These are phyloP conservation scores for Sphagnurus paluster DNA, from an alignment of 1,284 basidiomycete genomes.

Conservation along the genomic window DNA sequence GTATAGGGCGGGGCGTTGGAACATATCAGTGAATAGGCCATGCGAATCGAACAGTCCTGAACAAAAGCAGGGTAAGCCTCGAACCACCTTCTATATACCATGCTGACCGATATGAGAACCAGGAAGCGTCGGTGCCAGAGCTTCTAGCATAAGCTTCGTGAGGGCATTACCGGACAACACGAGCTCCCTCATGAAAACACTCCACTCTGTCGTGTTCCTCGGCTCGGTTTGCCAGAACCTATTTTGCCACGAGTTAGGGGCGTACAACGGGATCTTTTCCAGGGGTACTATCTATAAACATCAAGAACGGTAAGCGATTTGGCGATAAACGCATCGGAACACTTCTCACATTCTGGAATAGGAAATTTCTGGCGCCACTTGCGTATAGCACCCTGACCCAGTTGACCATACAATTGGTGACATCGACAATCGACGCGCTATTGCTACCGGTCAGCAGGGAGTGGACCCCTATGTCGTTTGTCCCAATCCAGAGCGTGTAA, in stretches of 20 bases:
- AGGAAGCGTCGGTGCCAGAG: slow-evolving; percentile 25
- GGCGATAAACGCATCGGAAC: neutral
- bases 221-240: slow-evolving; percentile 39
- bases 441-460: slow-evolving; percentile 33
- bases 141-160: slow-evolving; percentile 37
- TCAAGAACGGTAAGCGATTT: neutral
- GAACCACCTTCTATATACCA: neutral
- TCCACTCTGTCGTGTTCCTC: slow-evolving; percentile 48
- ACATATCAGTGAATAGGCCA: slow-evolving; percentile 54
- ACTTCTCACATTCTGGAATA: slow-evolving; percentile 39
- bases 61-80: neutral
- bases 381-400: slow-evolving; percentile 40
- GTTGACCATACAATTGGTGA: slow-evolving; percentile 37
- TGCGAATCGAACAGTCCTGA: slow-evolving; percentile 55
- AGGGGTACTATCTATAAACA: slow-evolving; percentile 44
- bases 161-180: slow-evolving; percentile 38
- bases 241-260: slow-evolving; percentile 37
- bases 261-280: slow-evolving; percentile 37
- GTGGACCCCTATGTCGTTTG: slow-evolving; percentile 40
- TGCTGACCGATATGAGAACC: slow-evolving; percentile 27
- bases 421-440: slow-evolving; percentile 34
- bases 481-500: slow-evolving; percentile 44
- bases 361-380: slow-evolving; percentile 40
- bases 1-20: slow-evolving; percentile 44
- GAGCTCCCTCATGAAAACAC: slow-evolving; percentile 42